Percentiles rank a stretch among this genome's conserved stretches.
phyloP scores from a whole-genome alignment of 2,329 filamentous ascomycete genomes.

The Penicillium sp. region DNA sequence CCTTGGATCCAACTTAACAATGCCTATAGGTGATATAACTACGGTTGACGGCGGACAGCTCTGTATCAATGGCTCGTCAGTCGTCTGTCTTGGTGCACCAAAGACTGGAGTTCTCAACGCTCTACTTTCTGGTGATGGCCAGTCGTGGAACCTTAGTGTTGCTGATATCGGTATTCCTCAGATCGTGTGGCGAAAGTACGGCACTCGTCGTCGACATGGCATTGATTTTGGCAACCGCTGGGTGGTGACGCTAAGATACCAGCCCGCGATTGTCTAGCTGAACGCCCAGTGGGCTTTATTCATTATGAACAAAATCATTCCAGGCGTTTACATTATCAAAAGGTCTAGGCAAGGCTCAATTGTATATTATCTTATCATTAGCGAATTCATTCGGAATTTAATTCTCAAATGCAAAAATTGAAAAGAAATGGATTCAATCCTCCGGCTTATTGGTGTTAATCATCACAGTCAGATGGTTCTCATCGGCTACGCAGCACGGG shows the following conservation, averaged over 20 bases:
- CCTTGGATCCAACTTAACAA: conserved; percentile 16
- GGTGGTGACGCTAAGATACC: conserved; percentile 69
- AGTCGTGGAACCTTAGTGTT: conserved; percentile 73
- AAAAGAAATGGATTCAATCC: not conserved
- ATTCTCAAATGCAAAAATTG: not conserved
- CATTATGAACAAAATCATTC: not conserved
- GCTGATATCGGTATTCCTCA: conserved; percentile 84
- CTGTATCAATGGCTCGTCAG: conserved; percentile 76
- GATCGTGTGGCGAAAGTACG: conserved; percentile 80
- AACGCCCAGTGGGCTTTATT: not conserved
- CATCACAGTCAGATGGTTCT: not conserved
- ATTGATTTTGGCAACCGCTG: conserved; percentile 87
- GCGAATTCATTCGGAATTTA: not conserved
- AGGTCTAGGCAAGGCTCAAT: not conserved
- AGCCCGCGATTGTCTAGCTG: conserved; percentile 15
- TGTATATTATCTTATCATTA: conserved; percentile 1
- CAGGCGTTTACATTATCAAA: not conserved
- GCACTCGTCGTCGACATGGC: conserved; percentile 75
- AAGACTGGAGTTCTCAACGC: conserved; percentile 81
- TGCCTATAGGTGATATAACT: conserved; percentile 50
- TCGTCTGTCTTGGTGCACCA: conserved; percentile 83
- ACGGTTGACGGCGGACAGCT: conserved; percentile 72
- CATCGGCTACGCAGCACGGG: too few relatives aligned
- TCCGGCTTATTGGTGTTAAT: not conserved
- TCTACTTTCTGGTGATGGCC: conserved; percentile 61